Evolutionary conservation across 768 basidiomycete species (phyloP), one percentile per base, ranked within the genome.

Genomic region (Nidularia sp.): DNA sequence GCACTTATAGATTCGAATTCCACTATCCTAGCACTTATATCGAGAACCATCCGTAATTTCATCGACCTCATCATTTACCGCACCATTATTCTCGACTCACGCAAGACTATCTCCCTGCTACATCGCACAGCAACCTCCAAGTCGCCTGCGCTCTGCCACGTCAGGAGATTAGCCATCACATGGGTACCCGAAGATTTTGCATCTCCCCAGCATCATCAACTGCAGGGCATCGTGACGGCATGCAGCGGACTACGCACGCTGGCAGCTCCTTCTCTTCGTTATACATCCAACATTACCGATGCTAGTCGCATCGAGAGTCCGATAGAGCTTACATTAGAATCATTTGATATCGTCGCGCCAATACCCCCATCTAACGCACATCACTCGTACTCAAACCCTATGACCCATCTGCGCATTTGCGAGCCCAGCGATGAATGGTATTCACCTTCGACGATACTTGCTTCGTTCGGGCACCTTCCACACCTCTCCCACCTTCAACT

Each of bases 401-500:
- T 74, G 42, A 69, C 70, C 2, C 70, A 69, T 55, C 66, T 76
- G 3, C 67, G 71, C 6, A 62, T 76, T 51, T 70, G 69, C 36
- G 72, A 75, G 54, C 73, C 73, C 1, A 59, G 67, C 33, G 64
- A 67, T 47, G 54, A 56, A 9, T 74, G 72, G 72, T 55, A 62
- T 41, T 66, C 70, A 4, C 75, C 72, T 1, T 56, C 56, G 29
- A 55, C 63, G 18, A 69, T 72, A 31, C 57, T 75, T 34, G 55
- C 51, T 5, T 56, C 63, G 15, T 70, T 74, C 47, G 69, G 69
- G 4, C 35, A 60, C n/a, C 62, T 70, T 3, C 68, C 68, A 0
- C 54, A 67, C 29, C 65, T 77, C 4, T 65, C 75, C 1, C 70
- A 76, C 55, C 59, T 76, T 13, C 66, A 73, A 47, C 60, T 77